These are phyloP conservation scores for Terfezia claveryi DNA, from an alignment of 495 filamentous ascomycete species.

Conservation along the genomic window DNA sequence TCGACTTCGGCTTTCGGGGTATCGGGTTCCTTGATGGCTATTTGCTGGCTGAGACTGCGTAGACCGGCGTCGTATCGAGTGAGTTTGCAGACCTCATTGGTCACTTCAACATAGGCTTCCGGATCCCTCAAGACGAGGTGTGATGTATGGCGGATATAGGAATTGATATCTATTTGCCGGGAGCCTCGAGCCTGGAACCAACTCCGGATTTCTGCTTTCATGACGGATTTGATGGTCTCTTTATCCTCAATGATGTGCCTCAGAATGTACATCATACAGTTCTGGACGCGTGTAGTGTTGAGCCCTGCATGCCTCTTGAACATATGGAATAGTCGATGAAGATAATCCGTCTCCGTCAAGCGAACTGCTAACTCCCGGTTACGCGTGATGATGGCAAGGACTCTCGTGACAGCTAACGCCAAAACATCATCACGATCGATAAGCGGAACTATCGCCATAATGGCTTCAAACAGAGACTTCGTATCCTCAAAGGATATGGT, in stretches of 20 bases:
- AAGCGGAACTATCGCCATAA: constrained; percentile 62
- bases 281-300: constrained; percentile 51
- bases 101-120: constrained; percentile 73
- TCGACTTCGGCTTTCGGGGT: constrained; percentile 16
- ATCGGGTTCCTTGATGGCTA: constrained; percentile 34
- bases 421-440: constrained; percentile 71
- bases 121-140: constrained; percentile 68
- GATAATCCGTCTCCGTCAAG: constrained; percentile 66
- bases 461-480: constrained; percentile 41
- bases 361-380: constrained; percentile 46
- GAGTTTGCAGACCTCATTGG: constrained; percentile 63
- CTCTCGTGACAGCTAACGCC: constrained; percentile 59
- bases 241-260: constrained; percentile 91
- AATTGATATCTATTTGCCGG: constrained; percentile 45
- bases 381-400: constrained; percentile 79
- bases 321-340: constrained; percentile 84
- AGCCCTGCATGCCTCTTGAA: constrained; percentile 68
- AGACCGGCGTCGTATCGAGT: constrained; percentile 31
- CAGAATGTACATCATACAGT: constrained; percentile 65
- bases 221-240: constrained; percentile 69
- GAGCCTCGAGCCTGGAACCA: constrained; percentile 34
- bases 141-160: constrained; percentile 54
- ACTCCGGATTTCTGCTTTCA: constrained; percentile 69
- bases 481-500: constrained; percentile 39
- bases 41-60: constrained; percentile 22